These are phyloP conservation scores for Pseudotulostoma volvatum DNA, from an alignment of 495 filamentous ascomycete species.

Conservation along the genomic window DNA sequence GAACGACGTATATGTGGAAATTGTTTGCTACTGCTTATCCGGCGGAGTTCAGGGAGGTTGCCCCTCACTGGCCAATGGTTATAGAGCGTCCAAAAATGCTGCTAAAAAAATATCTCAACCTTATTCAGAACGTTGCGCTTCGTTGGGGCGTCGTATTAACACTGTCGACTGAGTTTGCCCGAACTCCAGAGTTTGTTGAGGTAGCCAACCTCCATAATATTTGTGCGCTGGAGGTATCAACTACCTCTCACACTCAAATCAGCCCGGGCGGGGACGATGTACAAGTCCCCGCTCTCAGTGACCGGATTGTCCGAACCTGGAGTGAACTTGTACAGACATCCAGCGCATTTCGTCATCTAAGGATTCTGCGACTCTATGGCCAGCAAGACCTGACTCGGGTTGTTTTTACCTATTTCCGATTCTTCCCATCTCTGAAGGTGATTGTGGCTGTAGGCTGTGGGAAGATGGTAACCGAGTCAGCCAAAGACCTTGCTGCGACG, in stretches of 20 bases:
- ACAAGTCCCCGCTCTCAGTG: slow-evolving; percentile 11
- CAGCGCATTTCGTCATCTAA: slow-evolving; percentile 18
- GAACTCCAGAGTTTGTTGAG: slow-evolving; percentile 18
- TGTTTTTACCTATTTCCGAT: slow-evolving; percentile 11
- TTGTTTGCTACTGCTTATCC: slow-evolving; percentile 23
- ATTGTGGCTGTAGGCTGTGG: slow-evolving; percentile 15
- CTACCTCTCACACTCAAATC: neutral
- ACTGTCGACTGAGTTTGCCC: slow-evolving; percentile 11
- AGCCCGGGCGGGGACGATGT: slow-evolving; percentile 1
- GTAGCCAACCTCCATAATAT: slow-evolving; percentile 22
- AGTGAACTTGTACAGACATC: slow-evolving; percentile 15
- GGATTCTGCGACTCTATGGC: slow-evolving; percentile 17
- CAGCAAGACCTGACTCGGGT: slow-evolving; percentile 13
- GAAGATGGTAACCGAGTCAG: slow-evolving; percentile 1
- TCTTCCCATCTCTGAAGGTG: slow-evolving; percentile 16
- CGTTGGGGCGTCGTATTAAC: slow-evolving; percentile 20
- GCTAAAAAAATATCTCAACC: slow-evolving; percentile 18
- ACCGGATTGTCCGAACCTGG: slow-evolving; percentile 26
- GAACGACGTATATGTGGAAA: slow-evolving; percentile 28
- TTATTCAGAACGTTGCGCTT: slow-evolving; percentile 14
- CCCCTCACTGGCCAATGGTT: slow-evolving; percentile 12
- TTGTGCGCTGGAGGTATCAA: slow-evolving; percentile 21
- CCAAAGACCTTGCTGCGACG: neutral
- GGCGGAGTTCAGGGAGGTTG: slow-evolving; percentile 11
- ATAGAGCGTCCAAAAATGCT: slow-evolving; percentile 12